Base-by-base conservation (phyloP, 1,284 basidiomycete genomes). In the Ganoderma lingzhi region DNA sequence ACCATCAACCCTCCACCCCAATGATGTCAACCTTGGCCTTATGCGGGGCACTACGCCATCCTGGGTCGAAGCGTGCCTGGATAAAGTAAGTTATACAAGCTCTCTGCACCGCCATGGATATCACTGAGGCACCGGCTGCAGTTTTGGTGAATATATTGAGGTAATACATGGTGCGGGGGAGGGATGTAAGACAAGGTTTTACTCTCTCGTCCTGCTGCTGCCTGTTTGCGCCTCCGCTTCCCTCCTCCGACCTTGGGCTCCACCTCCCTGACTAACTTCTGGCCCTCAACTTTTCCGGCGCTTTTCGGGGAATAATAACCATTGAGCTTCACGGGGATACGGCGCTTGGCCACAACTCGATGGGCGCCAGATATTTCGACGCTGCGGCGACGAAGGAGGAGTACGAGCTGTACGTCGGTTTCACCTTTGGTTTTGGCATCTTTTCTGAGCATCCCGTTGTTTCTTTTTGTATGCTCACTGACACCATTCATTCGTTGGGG, bases 361-460 rank as follows among this genome's bases (percentile, higher is more conserved):
- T 61, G 41, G 59, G 39, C 56, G 8, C 56, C 5, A 19, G 58
- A 39, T 12, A 42, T 15, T 12, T 42, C 44, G 37, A 17, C 12
- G 6, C n/a, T 6, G 37, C n/a, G 23, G 15, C 28, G 59, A 61
- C 19, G 23, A 28, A 10, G 41, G 59, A 61, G 23, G 59, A 41
- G 59, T 44, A 28, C 14, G 44, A 63, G 17, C 44, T 63, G 62
- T 63, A 39, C 42, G 62, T 48, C 23, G 23, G 5, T 10, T 35
- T 17, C 4, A 2, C 8, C 9, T 35, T 42, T 23, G 28, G 23
- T 12, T 45, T 45, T 19, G 5, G 9, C 19, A 28, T 23, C 6
- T 30, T 14, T 53, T 28, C 9, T 23, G 48, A 28, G 39, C 23
- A 14, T 30, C 12, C 28, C 3, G 17, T 32, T 10, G 5, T 14